A percentile compares a stretch with the other conserved stretches of the same genome.
Conservation (phyloP, 208 protist genomes). For the Crithidia mellificae region DNA sequence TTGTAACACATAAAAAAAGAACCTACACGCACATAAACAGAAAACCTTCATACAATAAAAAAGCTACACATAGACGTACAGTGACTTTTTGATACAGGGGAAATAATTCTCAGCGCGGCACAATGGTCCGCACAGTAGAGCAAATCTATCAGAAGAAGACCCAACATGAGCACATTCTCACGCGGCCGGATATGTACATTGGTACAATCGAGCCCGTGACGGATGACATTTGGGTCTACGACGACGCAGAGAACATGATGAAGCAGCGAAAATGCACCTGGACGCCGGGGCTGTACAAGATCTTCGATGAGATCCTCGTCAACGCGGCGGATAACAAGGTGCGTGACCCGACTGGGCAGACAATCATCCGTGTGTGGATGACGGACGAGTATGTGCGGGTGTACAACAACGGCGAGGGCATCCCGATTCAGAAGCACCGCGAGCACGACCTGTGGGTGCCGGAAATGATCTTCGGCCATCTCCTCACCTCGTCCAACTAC, state of each 20-base stretch:
- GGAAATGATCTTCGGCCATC: constrained; percentile 99
- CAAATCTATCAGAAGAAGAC: constrained; percentile 98
- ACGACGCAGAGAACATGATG: constrained; percentile 91
- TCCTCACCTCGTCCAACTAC: constrained; percentile 99
- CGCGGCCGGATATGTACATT: constrained; percentile 99
- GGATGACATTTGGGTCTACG: constrained; percentile 96
- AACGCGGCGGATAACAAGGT: constrained; percentile 99
- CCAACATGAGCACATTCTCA: constrained; percentile 98
- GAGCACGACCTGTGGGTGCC: constrained; percentile 98
- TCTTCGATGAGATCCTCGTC: constrained; percentile 99
- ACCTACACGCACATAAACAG: constrained; percentile 8
- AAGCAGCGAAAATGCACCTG: constrained; percentile 94
- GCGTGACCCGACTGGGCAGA: constrained; percentile 91
- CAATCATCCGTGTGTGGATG: constrained; percentile 95
- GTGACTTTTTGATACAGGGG: neutral
- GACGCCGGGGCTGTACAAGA: constrained; percentile 99
- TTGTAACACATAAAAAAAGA: constrained; percentile 9
- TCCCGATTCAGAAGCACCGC: constrained; percentile 96
- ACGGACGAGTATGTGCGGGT: constrained; percentile 96
- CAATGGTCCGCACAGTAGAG: constrained; percentile 85
- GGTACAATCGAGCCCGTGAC: constrained; percentile 92
- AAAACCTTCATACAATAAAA: constrained; percentile 1
- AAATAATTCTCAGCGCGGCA: neutral
- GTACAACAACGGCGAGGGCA: constrained; percentile 98
- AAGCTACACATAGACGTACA: constrained; percentile 9